phyloP scores from a whole-genome alignment of 2,329 filamentous ascomycete species.

The Cryphonectria naterciae region DNA sequence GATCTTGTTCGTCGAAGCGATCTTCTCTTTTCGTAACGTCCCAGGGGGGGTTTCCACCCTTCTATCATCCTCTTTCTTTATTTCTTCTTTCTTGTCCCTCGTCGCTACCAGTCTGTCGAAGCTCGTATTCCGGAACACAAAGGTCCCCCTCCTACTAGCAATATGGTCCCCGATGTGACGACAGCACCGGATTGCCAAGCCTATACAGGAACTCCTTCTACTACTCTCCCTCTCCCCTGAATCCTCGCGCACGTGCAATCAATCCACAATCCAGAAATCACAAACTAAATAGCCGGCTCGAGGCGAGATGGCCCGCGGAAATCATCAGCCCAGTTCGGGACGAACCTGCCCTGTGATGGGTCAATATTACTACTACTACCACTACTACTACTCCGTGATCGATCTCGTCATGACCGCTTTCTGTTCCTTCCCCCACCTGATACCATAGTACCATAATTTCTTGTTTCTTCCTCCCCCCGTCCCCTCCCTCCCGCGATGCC shows the following conservation, averaged over 20 bases:
- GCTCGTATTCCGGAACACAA: conserved; percentile 4
- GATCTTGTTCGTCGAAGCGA: conserved; percentile 20
- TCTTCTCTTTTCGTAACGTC: conserved; percentile 12
- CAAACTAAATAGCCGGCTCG: neutral
- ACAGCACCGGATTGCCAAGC: neutral
- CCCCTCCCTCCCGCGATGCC: neutral
- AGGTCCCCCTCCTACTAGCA: neutral
- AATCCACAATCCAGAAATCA: neutral
- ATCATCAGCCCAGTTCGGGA: conserved; percentile 2
- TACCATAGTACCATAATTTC: neutral
- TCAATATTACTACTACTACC: neutral
- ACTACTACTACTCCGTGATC: neutral
- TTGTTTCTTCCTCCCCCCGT: neutral
- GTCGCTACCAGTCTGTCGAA: conserved; percentile 4
- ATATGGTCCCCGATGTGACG: neutral
- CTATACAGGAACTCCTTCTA: neutral
- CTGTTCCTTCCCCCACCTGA: neutral
- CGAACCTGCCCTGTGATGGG: neutral
- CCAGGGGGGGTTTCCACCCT: conserved; percentile 1
- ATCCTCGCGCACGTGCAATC: neutral
- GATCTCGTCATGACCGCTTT: neutral
- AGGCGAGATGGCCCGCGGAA: conserved; percentile 5
- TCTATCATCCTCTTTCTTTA: neutral
- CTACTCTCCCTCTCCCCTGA: neutral
- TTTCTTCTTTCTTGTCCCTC: neutral